Evolutionary conservation across 495 filamentous ascomycete species (phyloP).

Genomic region (Aspergillus haitiensis): DNA sequence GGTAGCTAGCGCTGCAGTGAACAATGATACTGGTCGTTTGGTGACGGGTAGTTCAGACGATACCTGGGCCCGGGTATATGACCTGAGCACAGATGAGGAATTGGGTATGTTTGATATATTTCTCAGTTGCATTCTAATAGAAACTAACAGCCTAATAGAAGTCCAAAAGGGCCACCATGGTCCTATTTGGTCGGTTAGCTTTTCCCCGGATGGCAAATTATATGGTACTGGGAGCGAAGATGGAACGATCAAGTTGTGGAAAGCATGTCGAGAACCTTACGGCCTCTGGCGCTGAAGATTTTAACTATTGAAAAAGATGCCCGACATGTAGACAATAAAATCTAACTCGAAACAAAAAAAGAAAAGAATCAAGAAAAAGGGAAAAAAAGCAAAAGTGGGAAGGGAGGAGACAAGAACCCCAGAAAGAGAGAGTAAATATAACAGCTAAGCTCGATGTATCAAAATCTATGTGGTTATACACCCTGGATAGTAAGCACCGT

Average conservation of each 20-base stretch:
- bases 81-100: conserved; percentile 78
- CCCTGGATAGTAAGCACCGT: too few species aligned
- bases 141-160: conserved; percentile 52
- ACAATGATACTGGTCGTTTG: conserved; percentile 75
- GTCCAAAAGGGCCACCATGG: conserved; percentile 97
- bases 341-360: background rate
- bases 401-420: background rate
- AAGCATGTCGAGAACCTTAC: conserved; percentile 66
- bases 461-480: too few species aligned
- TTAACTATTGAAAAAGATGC: too few species aligned
- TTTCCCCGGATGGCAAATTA: conserved; percentile 91
- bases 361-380: background rate
- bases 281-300: conserved; percentile 60
- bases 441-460: too few species aligned
- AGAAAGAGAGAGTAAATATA: too few species aligned
- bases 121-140: background rate
- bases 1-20: conserved; percentile 84
- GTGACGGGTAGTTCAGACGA: conserved; percentile 83
- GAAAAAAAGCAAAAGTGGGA: background rate
- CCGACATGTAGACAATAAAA: background rate
- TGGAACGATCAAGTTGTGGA: conserved; percentile 94
- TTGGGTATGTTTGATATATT: conserved; percentile 52
- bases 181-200: conserved; percentile 91
- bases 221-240: conserved; percentile 97
- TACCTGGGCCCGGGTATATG: conserved; percentile 93